Conservation (phyloP, 495 filamentous ascomycete genomes). For the Hypoxylon intermedium region DNA sequence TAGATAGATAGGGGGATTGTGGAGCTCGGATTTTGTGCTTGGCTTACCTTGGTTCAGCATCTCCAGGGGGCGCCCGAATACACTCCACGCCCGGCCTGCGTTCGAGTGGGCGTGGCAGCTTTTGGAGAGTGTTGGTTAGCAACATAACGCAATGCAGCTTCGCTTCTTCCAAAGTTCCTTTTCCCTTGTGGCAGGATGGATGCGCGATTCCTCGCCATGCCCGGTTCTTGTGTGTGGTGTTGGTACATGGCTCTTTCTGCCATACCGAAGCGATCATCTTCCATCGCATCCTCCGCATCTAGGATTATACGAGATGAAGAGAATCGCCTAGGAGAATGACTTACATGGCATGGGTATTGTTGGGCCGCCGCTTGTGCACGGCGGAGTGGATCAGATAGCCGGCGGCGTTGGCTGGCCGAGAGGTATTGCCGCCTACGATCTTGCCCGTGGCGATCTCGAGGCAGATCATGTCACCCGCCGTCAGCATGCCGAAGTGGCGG, state of each 20-base stretch:
- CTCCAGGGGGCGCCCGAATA: constrained; percentile 61
- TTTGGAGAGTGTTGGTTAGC: constrained; percentile 9
- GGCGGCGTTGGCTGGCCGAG: constrained; percentile 64
- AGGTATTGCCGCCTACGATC: constrained; percentile 58
- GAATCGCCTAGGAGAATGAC: constrained; percentile 36
- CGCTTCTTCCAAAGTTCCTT: neutral
- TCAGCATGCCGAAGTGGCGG: constrained; percentile 63
- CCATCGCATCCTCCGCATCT: no score
- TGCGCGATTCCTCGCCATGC: constrained; percentile 2
- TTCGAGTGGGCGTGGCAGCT: constrained; percentile 61
- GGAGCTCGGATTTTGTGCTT: constrained; percentile 9
- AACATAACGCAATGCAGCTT: no score
- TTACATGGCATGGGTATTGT: constrained; percentile 43
- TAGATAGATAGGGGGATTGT: neutral
- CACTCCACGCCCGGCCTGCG: constrained; percentile 61
- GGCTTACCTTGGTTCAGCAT: constrained; percentile 57
- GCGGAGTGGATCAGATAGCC: constrained; percentile 72
- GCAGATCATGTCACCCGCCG: constrained; percentile 61
- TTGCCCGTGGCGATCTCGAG: constrained; percentile 61
- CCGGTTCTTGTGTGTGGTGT: no score
- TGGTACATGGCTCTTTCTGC: constrained; percentile 4
- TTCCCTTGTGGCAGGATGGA: constrained; percentile 2
- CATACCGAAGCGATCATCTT: constrained; percentile 38
- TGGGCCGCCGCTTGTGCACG: constrained; percentile 62
- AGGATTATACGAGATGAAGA: constrained; percentile 13